Percentiles rank a stretch among this genome's conserved stretches.
These are phyloP conservation scores for Terfezia claveryi DNA, from an alignment of 495 filamentous ascomycete genomes.

Conservation along the genomic window DNA sequence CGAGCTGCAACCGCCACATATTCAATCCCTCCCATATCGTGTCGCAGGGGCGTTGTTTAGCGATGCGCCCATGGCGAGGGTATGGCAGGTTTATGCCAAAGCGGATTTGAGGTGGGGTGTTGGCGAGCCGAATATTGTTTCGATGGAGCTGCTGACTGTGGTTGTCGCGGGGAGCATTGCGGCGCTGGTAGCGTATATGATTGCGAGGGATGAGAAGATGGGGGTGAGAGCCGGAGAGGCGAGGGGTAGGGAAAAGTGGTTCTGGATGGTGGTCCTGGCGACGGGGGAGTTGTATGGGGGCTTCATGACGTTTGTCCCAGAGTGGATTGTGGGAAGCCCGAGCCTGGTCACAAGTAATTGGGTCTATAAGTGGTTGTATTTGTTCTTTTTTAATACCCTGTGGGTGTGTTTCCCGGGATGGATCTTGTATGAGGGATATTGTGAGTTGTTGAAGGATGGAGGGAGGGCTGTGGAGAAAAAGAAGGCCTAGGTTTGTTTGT, in stretches of 20 bases:
- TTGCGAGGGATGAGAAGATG: slow-evolving; percentile 29
- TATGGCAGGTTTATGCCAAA: slow-evolving; percentile 88
- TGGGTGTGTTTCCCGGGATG: slow-evolving; percentile 72
- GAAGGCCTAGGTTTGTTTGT: background rate
- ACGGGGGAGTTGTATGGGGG: slow-evolving; percentile 86
- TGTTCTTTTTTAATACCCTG: slow-evolving; percentile 77
- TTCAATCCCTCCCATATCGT: slow-evolving; percentile 12
- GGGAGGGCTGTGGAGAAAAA: background rate
- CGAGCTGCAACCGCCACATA: slow-evolving; percentile 18
- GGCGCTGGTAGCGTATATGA: slow-evolving; percentile 42
- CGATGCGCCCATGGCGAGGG: slow-evolving; percentile 33
- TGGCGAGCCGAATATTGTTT: slow-evolving; percentile 56
- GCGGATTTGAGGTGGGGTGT: slow-evolving; percentile 68
- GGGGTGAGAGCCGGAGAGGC: background rate
- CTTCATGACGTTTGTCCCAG: slow-evolving; percentile 89
- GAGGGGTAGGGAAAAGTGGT: slow-evolving; percentile 28
- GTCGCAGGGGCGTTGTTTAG: slow-evolving; percentile 24
- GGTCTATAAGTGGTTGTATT: slow-evolving; percentile 74
- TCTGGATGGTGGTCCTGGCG: slow-evolving; percentile 55
- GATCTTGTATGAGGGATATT: slow-evolving; percentile 43
- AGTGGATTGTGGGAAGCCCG: slow-evolving; percentile 61
- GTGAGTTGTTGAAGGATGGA: background rate
- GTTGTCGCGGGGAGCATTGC: slow-evolving; percentile 53
- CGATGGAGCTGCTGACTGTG: slow-evolving; percentile 70
- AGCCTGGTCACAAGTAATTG: slow-evolving; percentile 62